phyloP scores from a whole-genome alignment of 139 green algal genomes.

The Tetraselmis striata region DNA sequence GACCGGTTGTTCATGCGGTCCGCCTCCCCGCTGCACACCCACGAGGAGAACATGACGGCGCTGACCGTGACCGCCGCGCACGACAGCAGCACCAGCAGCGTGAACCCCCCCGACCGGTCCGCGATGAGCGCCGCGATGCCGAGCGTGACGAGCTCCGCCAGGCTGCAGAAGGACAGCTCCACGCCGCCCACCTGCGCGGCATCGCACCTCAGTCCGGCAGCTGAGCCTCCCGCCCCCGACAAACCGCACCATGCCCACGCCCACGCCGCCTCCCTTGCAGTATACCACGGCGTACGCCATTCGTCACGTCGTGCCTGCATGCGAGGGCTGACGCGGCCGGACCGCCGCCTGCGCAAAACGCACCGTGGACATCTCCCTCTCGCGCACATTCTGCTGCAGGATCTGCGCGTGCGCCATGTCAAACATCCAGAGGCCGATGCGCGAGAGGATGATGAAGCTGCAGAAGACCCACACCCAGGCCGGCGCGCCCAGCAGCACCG shows the following conservation, averaged over 20 bases:
- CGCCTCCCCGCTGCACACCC: conserved; percentile 12
- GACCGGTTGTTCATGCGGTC: too few relatives aligned
- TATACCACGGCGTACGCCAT: too few relatives aligned
- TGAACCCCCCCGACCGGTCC: conserved; percentile 18
- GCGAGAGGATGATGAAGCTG: conserved; percentile 30
- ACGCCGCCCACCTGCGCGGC: too few relatives aligned
- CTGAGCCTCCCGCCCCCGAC: too few relatives aligned
- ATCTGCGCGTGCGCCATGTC: conserved; percentile 46
- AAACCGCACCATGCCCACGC: too few relatives aligned
- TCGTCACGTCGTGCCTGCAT: too few relatives aligned
- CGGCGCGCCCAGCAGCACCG: conserved; percentile 17
- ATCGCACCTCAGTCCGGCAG: too few relatives aligned
- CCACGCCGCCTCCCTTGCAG: too few relatives aligned
- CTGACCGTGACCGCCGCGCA: conserved; percentile 22
- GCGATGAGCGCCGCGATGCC: conserved; percentile 23
- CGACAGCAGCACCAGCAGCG: conserved; percentile 20
- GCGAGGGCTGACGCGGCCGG: too few relatives aligned
- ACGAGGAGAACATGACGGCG: conserved; percentile 20
- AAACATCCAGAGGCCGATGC: conserved; percentile 41
- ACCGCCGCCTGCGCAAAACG: too few relatives aligned
- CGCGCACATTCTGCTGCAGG: conserved; percentile 36
- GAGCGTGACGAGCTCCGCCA: conserved; percentile 43
- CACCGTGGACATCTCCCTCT: conserved; percentile 26
- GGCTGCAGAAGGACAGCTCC: conserved; percentile 41
- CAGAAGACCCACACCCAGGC: conserved; percentile 34